Percentiles rank a stretch among this genome's conserved stretches.
Conservation (phyloP, 2,329 filamentous ascomycete species). For the Calonectria hongkongensis region DNA sequence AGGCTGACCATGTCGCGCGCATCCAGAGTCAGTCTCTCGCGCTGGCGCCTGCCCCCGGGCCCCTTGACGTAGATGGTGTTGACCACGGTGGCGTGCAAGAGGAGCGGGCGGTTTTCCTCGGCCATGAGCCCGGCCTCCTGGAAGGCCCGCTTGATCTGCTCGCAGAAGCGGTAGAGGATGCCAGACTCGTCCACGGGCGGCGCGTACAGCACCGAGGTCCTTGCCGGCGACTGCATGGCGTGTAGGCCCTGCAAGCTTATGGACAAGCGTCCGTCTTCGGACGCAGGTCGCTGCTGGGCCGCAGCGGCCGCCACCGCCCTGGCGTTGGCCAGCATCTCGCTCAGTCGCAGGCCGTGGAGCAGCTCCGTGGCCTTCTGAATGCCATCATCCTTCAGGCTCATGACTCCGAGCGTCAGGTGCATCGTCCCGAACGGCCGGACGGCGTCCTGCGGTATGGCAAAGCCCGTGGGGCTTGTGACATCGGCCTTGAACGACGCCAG, state of each 20-base stretch:
- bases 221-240: slow-evolving; percentile 75
- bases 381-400: slow-evolving; percentile 78
- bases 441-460: slow-evolving; percentile 77
- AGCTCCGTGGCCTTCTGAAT: slow-evolving; percentile 65
- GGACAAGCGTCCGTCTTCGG: slow-evolving; percentile 51
- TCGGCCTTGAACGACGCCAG: slow-evolving; percentile 78
- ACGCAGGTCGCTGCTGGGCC: neutral
- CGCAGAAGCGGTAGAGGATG: slow-evolving; percentile 74
- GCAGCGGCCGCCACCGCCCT: slow-evolving; percentile 29
- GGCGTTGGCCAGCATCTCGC: slow-evolving; percentile 62
- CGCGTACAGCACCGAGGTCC: slow-evolving; percentile 79
- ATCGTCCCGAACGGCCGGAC: slow-evolving; percentile 86
- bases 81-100: slow-evolving; percentile 88
- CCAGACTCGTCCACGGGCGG: slow-evolving; percentile 73
- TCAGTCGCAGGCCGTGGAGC: slow-evolving; percentile 61
- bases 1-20: slow-evolving; percentile 72
- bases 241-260: slow-evolving; percentile 73
- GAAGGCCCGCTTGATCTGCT: slow-evolving; percentile 73
- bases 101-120: slow-evolving; percentile 77
- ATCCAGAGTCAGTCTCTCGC: slow-evolving; percentile 70
- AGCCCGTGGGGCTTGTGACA: slow-evolving; percentile 66
- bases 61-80: slow-evolving; percentile 87
- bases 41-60: slow-evolving; percentile 52
- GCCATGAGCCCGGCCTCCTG: slow-evolving; percentile 73
- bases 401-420: slow-evolving; percentile 91